Evolutionary conservation across 768 basidiomycete genomes (phyloP).

Genomic region (Podaxis carcinomalis): DNA sequence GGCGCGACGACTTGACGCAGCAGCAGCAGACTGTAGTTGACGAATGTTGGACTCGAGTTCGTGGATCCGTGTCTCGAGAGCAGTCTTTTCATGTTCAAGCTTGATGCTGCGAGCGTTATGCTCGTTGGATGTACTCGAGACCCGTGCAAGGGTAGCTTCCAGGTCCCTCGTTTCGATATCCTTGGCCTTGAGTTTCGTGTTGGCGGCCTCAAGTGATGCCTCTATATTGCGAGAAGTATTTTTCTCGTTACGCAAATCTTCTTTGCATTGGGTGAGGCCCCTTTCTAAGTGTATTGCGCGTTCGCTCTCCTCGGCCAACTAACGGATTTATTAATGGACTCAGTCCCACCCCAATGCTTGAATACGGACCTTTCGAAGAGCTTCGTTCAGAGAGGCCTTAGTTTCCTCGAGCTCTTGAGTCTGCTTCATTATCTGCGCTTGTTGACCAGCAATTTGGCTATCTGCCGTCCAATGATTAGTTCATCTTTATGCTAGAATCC

Average conservation of each 20-base stretch:
- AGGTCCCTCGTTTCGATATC: conserved; percentile 50
- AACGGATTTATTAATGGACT: conserved; percentile 7
- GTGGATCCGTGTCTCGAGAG: conserved; percentile 51
- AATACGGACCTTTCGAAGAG: conserved; percentile 40
- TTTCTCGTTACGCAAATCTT: conserved; percentile 55
- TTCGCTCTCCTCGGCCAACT: conserved; percentile 57
- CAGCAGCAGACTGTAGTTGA: conserved; percentile 28
- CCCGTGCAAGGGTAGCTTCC: conserved; percentile 48
- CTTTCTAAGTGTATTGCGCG: conserved; percentile 53
- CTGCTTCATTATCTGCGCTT: conserved; percentile 39
- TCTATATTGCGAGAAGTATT: conserved; percentile 49
- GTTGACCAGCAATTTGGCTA: conserved; percentile 43
- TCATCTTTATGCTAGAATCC: not conserved
- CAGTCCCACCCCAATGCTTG: not conserved
- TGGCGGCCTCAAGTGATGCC: conserved; percentile 40
- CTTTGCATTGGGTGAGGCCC: conserved; percentile 42
- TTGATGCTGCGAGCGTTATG: conserved; percentile 37
- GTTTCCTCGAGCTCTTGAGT: conserved; percentile 39
- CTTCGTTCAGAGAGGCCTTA: conserved; percentile 37
- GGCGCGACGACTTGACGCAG: conserved; percentile 27
- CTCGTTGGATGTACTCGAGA: conserved; percentile 50
- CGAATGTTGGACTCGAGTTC: conserved; percentile 48
- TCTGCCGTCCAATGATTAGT: conserved; percentile 25
- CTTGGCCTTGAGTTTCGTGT: conserved; percentile 47
- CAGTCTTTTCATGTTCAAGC: conserved; percentile 53